These are phyloP conservation scores for Ogataea hybrid DNA, from an alignment of 1,139 yeast species.

Conservation along the genomic window DNA sequence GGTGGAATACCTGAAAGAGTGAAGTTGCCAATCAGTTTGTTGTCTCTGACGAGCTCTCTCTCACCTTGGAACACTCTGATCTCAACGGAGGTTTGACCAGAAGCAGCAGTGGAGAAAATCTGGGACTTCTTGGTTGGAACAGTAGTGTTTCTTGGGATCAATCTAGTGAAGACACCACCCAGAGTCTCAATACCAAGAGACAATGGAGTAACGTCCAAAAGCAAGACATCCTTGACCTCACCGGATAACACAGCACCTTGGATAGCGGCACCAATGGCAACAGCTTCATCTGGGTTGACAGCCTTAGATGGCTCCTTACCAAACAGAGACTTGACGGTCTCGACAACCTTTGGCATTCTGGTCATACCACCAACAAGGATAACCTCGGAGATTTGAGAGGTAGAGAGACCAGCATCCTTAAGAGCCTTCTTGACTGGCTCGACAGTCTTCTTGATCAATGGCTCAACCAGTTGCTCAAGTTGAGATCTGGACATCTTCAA, in stretches of 20 bases:
- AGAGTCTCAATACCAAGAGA: constrained; percentile 98
- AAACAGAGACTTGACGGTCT: constrained; percentile 89
- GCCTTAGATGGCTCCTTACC: constrained; percentile 98
- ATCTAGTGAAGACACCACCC: constrained; percentile 98
- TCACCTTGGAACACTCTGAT: constrained; percentile 99
- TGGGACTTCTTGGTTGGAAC: constrained; percentile 97
- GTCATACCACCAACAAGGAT: constrained; percentile 99
- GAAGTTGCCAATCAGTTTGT: constrained; percentile 97
- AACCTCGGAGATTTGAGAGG: constrained; percentile 91
- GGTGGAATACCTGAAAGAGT: constrained; percentile 96
- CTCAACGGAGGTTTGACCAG: constrained; percentile 98
- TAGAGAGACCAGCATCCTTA: constrained; percentile 87
- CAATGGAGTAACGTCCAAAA: constrained; percentile 96
- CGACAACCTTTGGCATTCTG: constrained; percentile 99
- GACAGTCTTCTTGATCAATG: constrained; percentile 85
- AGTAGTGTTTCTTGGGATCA: constrained; percentile 96
- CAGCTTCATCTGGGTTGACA: constrained; percentile 99
- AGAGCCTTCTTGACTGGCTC: constrained; percentile 99
- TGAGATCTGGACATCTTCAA: constrained; percentile 90
- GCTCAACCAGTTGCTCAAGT: constrained; percentile 88
- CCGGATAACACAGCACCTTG: constrained; percentile 99
- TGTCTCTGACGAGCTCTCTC: constrained; percentile 98
- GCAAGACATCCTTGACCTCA: constrained; percentile 93
- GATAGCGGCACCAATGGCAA: constrained; percentile 99
- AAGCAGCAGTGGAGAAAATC: constrained; percentile 97